phyloP scores from a whole-genome alignment of 495 filamentous ascomycete species.

The Xylaria acuta region DNA sequence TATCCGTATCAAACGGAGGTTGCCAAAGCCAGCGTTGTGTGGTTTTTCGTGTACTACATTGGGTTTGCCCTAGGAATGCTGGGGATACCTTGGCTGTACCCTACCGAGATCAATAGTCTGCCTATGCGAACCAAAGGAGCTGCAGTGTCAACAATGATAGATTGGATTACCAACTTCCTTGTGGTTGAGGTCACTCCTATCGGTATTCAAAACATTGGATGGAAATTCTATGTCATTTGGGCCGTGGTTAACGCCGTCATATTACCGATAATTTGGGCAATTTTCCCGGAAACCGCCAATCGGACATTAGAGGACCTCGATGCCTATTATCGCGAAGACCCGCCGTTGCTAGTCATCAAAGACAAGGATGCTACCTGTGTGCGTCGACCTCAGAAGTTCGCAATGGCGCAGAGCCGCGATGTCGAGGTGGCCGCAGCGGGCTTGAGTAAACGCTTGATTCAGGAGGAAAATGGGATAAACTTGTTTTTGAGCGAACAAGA shows the following conservation, averaged over 20 bases:
- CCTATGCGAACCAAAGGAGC: slow-evolving; percentile 64
- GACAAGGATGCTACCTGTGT: slow-evolving; percentile 40
- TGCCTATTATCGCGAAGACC: slow-evolving; percentile 52
- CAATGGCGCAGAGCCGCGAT: slow-evolving; percentile 32
- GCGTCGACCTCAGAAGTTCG: slow-evolving; percentile 35
- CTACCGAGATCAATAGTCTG: slow-evolving; percentile 67
- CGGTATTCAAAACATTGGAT: slow-evolving; percentile 63
- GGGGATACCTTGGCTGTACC: slow-evolving; percentile 66
- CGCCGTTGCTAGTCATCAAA: slow-evolving; percentile 46
- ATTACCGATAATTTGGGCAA: slow-evolving; percentile 67
- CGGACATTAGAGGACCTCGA: slow-evolving; percentile 55
- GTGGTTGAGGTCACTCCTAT: slow-evolving; percentile 70
- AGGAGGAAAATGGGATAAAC: not conserved
- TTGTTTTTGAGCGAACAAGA: not conserved
- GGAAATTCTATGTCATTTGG: slow-evolving; percentile 73
- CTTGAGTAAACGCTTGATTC: not conserved
- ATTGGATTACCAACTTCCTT: slow-evolving; percentile 69
- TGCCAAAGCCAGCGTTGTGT: slow-evolving; percentile 54
- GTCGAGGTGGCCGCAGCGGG: slow-evolving; percentile 28
- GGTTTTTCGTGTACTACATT: slow-evolving; percentile 60
- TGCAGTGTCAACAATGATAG: slow-evolving; percentile 63
- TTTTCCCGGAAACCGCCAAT: slow-evolving; percentile 62
- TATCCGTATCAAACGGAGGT: slow-evolving; percentile 40
- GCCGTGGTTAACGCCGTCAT: slow-evolving; percentile 63
- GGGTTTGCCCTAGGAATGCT: slow-evolving; percentile 64